Percentiles rank a stretch among this genome's conserved stretches.
Evolutionary conservation across 495 filamentous ascomycete genomes (phyloP).

Genomic region (Daldinia caldariorum): DNA sequence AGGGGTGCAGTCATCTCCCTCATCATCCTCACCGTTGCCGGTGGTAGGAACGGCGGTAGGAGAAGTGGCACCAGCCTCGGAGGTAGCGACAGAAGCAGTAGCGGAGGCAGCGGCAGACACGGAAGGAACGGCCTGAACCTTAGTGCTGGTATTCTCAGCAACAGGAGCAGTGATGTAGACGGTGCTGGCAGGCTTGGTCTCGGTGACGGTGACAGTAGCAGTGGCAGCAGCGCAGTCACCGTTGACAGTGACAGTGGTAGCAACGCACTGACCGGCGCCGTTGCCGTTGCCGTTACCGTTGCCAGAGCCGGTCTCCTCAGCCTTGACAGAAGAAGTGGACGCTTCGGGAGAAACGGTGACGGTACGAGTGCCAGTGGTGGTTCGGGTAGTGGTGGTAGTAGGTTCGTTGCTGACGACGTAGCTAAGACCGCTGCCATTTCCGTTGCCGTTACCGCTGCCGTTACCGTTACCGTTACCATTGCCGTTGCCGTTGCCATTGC

Average conservation of each 20-base stretch:
- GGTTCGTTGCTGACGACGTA: constrained; percentile 16
- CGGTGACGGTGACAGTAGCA: constrained; percentile 53
- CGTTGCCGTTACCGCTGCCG: constrained; percentile 4
- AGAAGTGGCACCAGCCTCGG: constrained; percentile 17
- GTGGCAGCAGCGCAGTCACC: constrained; percentile 40
- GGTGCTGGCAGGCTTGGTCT: constrained; percentile 47
- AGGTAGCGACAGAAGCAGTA: constrained; percentile 1
- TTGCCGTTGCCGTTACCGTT: constrained; percentile 31
- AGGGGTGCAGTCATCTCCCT: constrained; percentile 3
- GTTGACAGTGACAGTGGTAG: constrained; percentile 8
- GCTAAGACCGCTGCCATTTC: constrained; percentile 13
- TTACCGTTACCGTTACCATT: constrained; percentile 3
- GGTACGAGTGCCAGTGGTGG: constrained; percentile 54
- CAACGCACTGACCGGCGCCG: constrained; percentile 16
- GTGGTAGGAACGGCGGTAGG: constrained; percentile 18
- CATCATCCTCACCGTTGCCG: constrained; percentile 21
- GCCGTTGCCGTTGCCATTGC: neutral
- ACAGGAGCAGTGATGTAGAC: constrained; percentile 57
- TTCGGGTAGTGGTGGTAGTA: constrained; percentile 53
- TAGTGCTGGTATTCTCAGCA: constrained; percentile 27
- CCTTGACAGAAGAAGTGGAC: constrained; percentile 27
- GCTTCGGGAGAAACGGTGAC: constrained; percentile 48
- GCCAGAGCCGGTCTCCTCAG: constrained; percentile 35
- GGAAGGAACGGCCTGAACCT: constrained; percentile 23
- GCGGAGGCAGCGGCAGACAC: constrained; percentile 10